These are phyloP conservation scores for Termitomyces bulborhizus DNA, from an alignment of 768 basidiomycete species.

Conservation along the genomic window DNA sequence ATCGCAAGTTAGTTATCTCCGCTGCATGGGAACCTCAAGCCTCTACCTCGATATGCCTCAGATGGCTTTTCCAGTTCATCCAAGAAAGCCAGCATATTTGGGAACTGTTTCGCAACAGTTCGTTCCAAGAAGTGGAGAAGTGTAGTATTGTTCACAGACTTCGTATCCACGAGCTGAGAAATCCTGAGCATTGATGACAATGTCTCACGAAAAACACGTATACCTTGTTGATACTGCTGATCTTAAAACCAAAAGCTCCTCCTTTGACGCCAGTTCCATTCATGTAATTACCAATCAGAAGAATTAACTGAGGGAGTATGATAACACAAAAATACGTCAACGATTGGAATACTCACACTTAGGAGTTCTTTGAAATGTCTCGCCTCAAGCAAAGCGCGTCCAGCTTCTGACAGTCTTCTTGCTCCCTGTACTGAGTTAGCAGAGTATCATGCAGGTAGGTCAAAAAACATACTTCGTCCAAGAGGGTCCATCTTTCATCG, in stretches of 20 bases:
- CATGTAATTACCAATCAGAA: conserved; percentile 96
- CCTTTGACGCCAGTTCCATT: conserved; percentile 95
- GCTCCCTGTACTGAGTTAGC: conserved; percentile 50
- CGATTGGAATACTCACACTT: conserved; percentile 44
- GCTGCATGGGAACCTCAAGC: neutral
- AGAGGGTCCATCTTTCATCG: conserved; percentile 75
- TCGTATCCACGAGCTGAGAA: conserved; percentile 88
- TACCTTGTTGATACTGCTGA: conserved; percentile 97
- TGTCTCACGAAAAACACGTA: conserved; percentile 25
- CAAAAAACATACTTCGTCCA: conserved; percentile 62
- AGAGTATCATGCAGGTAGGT: neutral
- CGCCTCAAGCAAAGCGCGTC: conserved; percentile 74
- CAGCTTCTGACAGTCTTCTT: conserved; percentile 75
- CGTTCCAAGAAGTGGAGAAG: conserved; percentile 91
- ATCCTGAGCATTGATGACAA: neutral
- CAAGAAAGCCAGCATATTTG: conserved; percentile 79
- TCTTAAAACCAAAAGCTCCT: conserved; percentile 93
- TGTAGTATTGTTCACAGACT: conserved; percentile 91
- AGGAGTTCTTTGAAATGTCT: conserved; percentile 85
- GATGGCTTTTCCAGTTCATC: conserved; percentile 86
- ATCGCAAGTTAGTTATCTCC: conserved; percentile 7
- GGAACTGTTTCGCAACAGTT: conserved; percentile 84
- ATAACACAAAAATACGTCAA: neutral
- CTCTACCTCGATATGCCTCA: conserved; percentile 84
- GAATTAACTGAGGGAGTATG: conserved; percentile 56